Percentiles rank a stretch among this genome's conserved stretches.
These are phyloP conservation scores for Yamadazyma blattariae DNA, from an alignment of 1,139 yeast species.

Conservation along the genomic window DNA sequence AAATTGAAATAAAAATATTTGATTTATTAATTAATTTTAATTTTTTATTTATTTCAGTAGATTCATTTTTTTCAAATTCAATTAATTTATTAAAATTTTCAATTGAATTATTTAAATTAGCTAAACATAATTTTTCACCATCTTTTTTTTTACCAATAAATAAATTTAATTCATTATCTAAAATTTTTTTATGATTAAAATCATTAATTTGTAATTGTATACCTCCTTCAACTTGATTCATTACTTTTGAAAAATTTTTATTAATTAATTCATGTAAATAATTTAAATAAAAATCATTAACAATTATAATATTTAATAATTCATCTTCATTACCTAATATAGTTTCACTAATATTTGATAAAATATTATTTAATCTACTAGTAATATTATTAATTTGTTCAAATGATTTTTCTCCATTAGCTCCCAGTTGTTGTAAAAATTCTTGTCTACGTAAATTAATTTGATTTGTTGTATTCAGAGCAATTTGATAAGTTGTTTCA, in stretches of 20 bases:
- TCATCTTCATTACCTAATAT: constrained; percentile 68
- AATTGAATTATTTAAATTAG: constrained; percentile 76
- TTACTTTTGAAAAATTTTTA: constrained; percentile 73
- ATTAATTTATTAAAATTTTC: constrained; percentile 37
- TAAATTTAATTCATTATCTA: constrained; percentile 52
- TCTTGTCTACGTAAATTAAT: constrained; percentile 42
- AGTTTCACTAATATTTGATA: constrained; percentile 37
- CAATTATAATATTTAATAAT: constrained; percentile 45
- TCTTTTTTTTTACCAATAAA: constrained; percentile 77
- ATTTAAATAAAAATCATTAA: constrained; percentile 79
- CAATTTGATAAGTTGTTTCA: constrained; percentile 44
- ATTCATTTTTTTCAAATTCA: constrained; percentile 22
- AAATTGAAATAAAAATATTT: constrained; percentile 74
- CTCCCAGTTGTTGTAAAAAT: constrained; percentile 30
- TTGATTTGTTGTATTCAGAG: constrained; percentile 42
- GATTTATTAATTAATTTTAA: constrained; percentile 41
- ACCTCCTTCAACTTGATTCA: constrained; percentile 91
- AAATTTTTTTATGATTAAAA: constrained; percentile 37
- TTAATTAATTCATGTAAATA: constrained; percentile 64
- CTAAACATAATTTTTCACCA: constrained; percentile 87
- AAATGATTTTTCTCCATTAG: constrained; percentile 20
- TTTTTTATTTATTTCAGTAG: constrained; percentile 18
- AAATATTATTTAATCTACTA: constrained; percentile 32
- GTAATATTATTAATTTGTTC: constrained; percentile 23
- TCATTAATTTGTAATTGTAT: constrained; percentile 58